These are phyloP conservation scores for Spinellus fusiger DNA, from an alignment of 192 early-diverging fungal species.

Conservation along the genomic window DNA sequence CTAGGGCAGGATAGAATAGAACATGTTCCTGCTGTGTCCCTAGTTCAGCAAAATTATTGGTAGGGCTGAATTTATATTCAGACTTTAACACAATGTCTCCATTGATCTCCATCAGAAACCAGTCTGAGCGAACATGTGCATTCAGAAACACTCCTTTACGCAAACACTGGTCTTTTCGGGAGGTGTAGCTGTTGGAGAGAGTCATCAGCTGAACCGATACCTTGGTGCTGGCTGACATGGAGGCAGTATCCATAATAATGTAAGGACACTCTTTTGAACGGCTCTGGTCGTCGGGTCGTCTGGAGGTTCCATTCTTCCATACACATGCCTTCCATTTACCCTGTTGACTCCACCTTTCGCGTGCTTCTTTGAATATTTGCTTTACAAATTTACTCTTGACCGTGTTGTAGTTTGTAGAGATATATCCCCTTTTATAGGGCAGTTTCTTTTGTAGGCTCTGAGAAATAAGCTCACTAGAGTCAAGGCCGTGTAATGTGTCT, in stretches of 20 bases:
- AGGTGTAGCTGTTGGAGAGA: neutral
- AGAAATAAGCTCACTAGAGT: neutral
- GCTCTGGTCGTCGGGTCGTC: neutral
- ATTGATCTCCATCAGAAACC: conserved; percentile 73
- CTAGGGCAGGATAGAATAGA: conserved; percentile 57
- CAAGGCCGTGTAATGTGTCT: conserved; percentile 4
- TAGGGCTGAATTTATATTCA: conserved; percentile 55
- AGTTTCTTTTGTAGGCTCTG: neutral
- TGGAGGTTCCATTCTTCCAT: neutral
- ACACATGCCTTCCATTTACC: neutral
- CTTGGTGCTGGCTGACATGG: neutral
- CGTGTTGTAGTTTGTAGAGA: neutral
- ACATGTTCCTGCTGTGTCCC: conserved; percentile 59
- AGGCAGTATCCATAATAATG: conserved; percentile 1
- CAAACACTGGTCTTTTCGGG: neutral
- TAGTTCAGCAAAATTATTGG: conserved; percentile 61
- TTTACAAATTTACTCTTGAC: conserved; percentile 12
- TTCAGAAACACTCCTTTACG: conserved; percentile 60
- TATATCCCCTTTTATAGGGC: neutral
- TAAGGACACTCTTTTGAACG: neutral
- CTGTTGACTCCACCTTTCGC: conserved; percentile 7
- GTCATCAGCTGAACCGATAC: neutral
- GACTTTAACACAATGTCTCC: conserved; percentile 67
- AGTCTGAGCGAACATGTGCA: conserved; percentile 39
- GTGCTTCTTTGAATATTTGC: conserved; percentile 12